phyloP scores from a whole-genome alignment of 495 filamentous ascomycete genomes.

The Amorphotheca resinae region DNA sequence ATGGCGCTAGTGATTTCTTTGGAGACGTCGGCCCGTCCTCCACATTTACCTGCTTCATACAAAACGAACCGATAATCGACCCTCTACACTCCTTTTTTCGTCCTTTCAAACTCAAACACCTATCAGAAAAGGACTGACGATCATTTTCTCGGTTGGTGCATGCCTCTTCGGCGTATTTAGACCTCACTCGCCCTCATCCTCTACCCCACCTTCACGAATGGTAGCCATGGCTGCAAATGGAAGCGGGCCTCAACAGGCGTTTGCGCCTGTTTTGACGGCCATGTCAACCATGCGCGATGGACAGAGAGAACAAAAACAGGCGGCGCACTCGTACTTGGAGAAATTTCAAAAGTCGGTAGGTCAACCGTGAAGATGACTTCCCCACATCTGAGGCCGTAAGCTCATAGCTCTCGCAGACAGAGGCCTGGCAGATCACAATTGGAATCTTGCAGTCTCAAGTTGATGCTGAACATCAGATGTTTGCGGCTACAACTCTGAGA shows the following conservation, averaged over 20 bases:
- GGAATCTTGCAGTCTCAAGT: constrained; percentile 67
- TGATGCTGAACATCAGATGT: constrained; percentile 75
- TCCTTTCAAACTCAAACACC: not conserved
- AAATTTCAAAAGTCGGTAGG: constrained; percentile 96
- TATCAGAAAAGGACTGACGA: not conserved
- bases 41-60: not conserved
- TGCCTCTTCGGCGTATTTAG: constrained; percentile 4
- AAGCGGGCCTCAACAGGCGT: constrained; percentile 47
- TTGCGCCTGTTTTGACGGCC: constrained; percentile 75
- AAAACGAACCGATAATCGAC: not conserved
- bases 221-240: constrained; percentile 32
- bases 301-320: constrained; percentile 69
- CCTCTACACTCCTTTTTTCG: not conserved
- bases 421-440: constrained; percentile 83
- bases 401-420: constrained; percentile 40
- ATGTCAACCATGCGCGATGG: constrained; percentile 85
- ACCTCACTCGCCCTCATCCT: not conserved
- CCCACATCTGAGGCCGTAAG: not conserved
- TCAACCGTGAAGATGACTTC: constrained; percentile 12
- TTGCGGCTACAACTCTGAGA: constrained; percentile 92
- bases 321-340: constrained; percentile 82
- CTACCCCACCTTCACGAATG: constrained; percentile 19
- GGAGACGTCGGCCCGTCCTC: not conserved
- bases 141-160: not conserved
- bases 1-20: not conserved